Conservation (phyloP, 148 eudicot species). For the Chenopodium album region DNA sequence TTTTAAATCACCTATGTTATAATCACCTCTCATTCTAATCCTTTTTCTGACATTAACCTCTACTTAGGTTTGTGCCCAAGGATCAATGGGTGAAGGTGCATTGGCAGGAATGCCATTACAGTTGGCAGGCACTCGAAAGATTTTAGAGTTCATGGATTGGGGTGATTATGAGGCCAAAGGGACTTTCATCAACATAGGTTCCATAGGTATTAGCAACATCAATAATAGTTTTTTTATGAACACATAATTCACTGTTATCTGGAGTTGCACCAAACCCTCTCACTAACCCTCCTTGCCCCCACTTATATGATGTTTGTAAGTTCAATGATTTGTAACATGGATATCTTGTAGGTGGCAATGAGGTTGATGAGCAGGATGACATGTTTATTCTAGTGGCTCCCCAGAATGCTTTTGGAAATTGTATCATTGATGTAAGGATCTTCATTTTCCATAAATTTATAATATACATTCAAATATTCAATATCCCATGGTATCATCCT, state of each 20-base stretch:
- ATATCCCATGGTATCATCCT: neutral
- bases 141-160: slow-evolving; percentile 98
- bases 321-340: neutral
- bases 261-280: neutral
- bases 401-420: slow-evolving; percentile 97
- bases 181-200: slow-evolving; percentile 82
- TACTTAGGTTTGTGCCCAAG: slow-evolving; percentile 91
- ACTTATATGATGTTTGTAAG: neutral
- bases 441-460: neutral
- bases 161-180: slow-evolving; percentile 93
- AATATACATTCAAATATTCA: neutral
- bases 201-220: slow-evolving; percentile 60
- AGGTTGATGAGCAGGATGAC: slow-evolving; percentile 90
- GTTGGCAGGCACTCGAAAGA: slow-evolving; percentile 85
- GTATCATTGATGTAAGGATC: slow-evolving; percentile 79
- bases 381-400: slow-evolving; percentile 96
- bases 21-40: neutral
- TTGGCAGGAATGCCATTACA: slow-evolving; percentile 95
- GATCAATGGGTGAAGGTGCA: slow-evolving; percentile 98
- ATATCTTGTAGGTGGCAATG: slow-evolving; percentile 60
- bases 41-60: neutral
- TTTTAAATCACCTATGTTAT: neutral
- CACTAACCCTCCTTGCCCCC: neutral
- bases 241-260: neutral
- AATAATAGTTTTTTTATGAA: neutral